Evolutionary conservation across 345 rosid genomes (phyloP).

Genomic region (Syzygium grande): DNA sequence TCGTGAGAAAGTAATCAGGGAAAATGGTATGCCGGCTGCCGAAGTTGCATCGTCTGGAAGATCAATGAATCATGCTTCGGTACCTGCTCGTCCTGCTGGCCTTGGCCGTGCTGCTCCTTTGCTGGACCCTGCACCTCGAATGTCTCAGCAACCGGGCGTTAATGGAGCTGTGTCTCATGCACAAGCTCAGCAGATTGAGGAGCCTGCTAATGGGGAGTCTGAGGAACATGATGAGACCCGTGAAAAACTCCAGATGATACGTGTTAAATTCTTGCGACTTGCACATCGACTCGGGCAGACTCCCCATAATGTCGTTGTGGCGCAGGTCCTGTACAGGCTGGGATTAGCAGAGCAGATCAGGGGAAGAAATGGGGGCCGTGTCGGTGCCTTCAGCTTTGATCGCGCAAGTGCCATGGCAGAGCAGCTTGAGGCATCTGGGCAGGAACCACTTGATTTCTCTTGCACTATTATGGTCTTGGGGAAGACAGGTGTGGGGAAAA

Average conservation of each 20-base stretch:
- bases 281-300: constrained; percentile 98
- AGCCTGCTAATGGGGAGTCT: constrained; percentile 48
- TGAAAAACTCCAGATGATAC: constrained; percentile 92
- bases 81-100: constrained; percentile 78
- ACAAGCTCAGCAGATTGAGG: constrained; percentile 73
- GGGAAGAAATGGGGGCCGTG: constrained; percentile 98
- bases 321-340: constrained; percentile 94
- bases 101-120: constrained; percentile 86
- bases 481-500: constrained; percentile 97
- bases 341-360: constrained; percentile 97
- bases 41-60: neutral
- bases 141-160: constrained; percentile 63
- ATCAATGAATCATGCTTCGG: constrained; percentile 3
- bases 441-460: constrained; percentile 94
- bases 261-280: constrained; percentile 96
- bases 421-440: constrained; percentile 92
- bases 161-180: constrained; percentile 55
- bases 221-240: constrained; percentile 96
- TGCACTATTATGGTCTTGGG: constrained; percentile 99
- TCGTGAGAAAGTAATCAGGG: constrained; percentile 10
- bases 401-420: constrained; percentile 99
- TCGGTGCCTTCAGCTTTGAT: constrained; percentile 97
- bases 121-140: constrained; percentile 70
- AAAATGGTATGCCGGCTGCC: constrained; percentile 12
- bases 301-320: constrained; percentile 98